These are phyloP conservation scores for Hanseniaspora valbyensis DNA, from an alignment of 805 yeast genomes.

Conservation along the genomic window DNA sequence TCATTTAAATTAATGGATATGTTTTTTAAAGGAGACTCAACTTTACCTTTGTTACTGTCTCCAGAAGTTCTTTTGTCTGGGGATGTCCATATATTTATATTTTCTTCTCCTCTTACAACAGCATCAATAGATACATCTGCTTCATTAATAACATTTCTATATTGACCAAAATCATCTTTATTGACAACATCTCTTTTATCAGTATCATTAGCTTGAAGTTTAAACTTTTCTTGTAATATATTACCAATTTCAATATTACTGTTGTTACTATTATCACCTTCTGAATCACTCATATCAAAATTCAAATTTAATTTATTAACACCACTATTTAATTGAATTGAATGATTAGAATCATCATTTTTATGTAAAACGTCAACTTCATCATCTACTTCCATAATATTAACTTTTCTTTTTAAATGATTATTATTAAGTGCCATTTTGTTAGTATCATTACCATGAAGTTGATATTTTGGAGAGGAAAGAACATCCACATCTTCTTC, in stretches of 20 bases:
- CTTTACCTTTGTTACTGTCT: conserved; percentile 1
- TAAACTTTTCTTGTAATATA: background rate
- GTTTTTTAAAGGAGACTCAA: conserved; percentile 14
- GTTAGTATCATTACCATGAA: too few relatives aligned
- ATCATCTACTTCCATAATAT: conserved; percentile 1
- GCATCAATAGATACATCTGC: conserved; percentile 12
- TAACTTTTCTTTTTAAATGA: conserved; percentile 4
- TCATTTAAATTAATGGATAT: conserved; percentile 10
- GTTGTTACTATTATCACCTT: background rate
- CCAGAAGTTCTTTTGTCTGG: conserved; percentile 9
- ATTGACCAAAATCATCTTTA: conserved; percentile 3
- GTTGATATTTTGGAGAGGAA: background rate
- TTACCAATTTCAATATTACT: background rate
- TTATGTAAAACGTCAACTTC: background rate
- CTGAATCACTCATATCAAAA: conserved; percentile 7
- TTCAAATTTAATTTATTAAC: conserved; percentile 1
- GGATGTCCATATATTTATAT: background rate
- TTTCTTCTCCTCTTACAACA: conserved; percentile 4
- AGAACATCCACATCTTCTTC: background rate
- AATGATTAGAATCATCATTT: background rate
- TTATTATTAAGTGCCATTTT: background rate
- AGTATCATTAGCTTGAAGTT: background rate
- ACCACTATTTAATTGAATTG: background rate
- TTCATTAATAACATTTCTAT: background rate
- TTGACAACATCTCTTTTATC: background rate